These are phyloP conservation scores for Leptomonas seymouri DNA, from an alignment of 208 protist species.

Conservation along the genomic window DNA sequence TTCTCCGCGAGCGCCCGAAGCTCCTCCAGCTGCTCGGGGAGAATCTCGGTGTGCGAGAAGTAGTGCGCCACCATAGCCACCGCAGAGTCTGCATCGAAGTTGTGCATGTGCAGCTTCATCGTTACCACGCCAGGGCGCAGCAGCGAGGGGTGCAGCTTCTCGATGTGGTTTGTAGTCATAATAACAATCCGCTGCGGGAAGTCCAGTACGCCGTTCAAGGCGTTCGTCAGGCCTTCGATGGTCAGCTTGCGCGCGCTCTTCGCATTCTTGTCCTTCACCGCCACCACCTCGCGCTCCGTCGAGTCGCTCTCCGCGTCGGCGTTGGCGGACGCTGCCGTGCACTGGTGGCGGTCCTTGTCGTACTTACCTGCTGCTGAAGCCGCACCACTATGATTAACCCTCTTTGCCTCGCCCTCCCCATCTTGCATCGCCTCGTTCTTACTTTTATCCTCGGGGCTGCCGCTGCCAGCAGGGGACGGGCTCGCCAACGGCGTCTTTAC, in stretches of 20 bases:
- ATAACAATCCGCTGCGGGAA: conserved; percentile 90
- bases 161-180: conserved; percentile 96
- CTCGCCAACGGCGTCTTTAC: background rate
- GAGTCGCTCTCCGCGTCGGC: background rate
- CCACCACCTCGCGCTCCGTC: conserved; percentile 28
- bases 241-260: conserved; percentile 11
- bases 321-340: background rate
- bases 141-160: conserved; percentile 87
- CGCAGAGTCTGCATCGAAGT: conserved; percentile 68
- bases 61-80: conserved; percentile 85
- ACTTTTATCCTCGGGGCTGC: too few relatives aligned
- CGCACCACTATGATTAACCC: too few relatives aligned
- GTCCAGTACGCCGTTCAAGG: conserved; percentile 92
- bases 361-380: background rate
- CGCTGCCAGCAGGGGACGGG: background rate
- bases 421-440: conserved; percentile 3
- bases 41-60: conserved; percentile 42
- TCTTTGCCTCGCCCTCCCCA: background rate
- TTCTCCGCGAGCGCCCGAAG: conserved; percentile 22
- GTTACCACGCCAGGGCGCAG: conserved; percentile 89
- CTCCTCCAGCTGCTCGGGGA: conserved; percentile 24
- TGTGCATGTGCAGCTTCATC: conserved; percentile 89
- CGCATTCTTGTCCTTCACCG: conserved; percentile 22
- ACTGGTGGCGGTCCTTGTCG: background rate
- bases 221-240: conserved; percentile 92